Base-by-base conservation (phyloP, 305 asterid genomes). In the Ilex paraguariensis region DNA sequence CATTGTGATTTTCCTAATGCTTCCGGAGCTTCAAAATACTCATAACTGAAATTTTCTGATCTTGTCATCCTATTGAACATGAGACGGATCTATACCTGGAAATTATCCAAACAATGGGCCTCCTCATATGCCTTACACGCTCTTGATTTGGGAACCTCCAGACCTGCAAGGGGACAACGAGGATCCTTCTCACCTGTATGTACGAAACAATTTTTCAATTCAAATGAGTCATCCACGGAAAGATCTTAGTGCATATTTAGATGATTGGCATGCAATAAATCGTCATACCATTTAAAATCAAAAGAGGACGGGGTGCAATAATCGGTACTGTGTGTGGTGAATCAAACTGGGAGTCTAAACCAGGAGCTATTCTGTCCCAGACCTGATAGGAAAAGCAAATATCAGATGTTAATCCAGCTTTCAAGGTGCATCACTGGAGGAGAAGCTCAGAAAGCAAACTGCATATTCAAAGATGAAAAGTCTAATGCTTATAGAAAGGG, bases 351-450 rank as follows among this genome's bases (percentile, higher is more conserved):
- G 96, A 82, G 54, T 79, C 86, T 77, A 92, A 76, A 73, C 90
- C 94, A 13, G 98, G 97, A 71, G 96, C 95, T 68, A 87, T 92
- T 71, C 91, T 82, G 61, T 85, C 84, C 97, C 98, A 92, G 56
- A 89, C 98, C 98, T 92, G 79, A 1, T 56, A 52, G n/a, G 31
- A 52, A 10, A n/a, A 52, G 28, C 28, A n/a, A 14, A 5, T 5
- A 2, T 5, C 16, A 49, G 53, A 49, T 49, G 14, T 49, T 49
- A 49, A 36, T 36, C 42, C 42, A 36, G 9, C 42, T 36, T 36
- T 36, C 42, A 36, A 36, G 42, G 42, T 36, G 42, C 42, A 36
- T 36, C 42, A 36, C 42, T 36, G 42, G 6, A 8, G 42, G 42
- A 36, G 42, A 36, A 36, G 42, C 42, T 36, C 42, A 36, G 9